phyloP scores from a whole-genome alignment of 2,329 filamentous ascomycete genomes.

The Cytospora chrysosperma region DNA sequence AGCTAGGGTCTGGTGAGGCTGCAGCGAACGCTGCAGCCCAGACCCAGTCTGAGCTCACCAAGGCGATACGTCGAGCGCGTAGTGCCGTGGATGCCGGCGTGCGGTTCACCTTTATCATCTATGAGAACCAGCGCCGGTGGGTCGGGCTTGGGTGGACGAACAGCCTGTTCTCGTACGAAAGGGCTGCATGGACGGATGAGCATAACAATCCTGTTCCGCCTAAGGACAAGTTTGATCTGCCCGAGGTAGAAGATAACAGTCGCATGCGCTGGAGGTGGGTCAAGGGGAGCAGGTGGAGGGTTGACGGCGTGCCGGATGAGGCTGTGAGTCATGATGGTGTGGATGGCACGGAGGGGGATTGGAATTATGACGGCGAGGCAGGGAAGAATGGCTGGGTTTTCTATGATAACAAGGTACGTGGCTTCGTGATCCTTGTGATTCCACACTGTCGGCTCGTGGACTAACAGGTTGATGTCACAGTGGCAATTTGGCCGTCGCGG shows the following conservation, averaged over 20 bases:
- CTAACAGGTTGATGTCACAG: constrained; percentile 40
- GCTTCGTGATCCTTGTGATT: background rate
- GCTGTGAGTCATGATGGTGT: constrained; percentile 34
- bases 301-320: constrained; percentile 70
- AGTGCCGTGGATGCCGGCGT: constrained; percentile 70
- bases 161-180: constrained; percentile 85
- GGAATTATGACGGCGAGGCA: constrained; percentile 57
- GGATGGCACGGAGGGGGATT: constrained; percentile 37
- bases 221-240: constrained; percentile 67
- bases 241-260: constrained; percentile 60
- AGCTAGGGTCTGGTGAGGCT: constrained; percentile 42
- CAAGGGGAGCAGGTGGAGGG: constrained; percentile 77
- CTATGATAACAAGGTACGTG: constrained; percentile 87
- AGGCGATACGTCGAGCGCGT: constrained; percentile 41
- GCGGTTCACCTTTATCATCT: constrained; percentile 93
- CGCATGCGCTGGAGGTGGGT: constrained; percentile 72
- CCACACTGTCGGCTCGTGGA: background rate
- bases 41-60: constrained; percentile 48
- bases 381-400: constrained; percentile 87
- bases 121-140: constrained; percentile 96
- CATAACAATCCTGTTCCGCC: constrained; percentile 78
- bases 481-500: constrained; percentile 88
- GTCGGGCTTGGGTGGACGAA: constrained; percentile 93
- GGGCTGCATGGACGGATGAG: constrained; percentile 92
- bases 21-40: constrained; percentile 28